A percentile compares a stretch with the other conserved stretches of the same genome.
Conservation (phyloP, 1,139 yeast species). For the Pichiaceae sp. region DNA sequence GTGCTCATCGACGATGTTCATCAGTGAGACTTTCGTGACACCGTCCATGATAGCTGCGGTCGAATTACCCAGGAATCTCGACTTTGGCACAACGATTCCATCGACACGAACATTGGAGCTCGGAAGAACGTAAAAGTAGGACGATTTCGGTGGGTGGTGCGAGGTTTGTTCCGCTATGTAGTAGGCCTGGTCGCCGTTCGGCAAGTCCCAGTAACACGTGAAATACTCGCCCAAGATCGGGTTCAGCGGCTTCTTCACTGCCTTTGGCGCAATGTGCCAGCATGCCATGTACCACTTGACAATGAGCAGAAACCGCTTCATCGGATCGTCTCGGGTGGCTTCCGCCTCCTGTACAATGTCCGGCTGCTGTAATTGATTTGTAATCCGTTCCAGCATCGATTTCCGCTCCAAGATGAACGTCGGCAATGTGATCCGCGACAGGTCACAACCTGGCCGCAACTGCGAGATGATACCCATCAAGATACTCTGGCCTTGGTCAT, state of each 20-base stretch:
- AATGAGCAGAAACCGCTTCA: conserved; percentile 62
- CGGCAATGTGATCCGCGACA: conserved; percentile 85
- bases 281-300: conserved; percentile 88
- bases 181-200: conserved; percentile 58
- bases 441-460: conserved; percentile 85
- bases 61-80: conserved; percentile 86
- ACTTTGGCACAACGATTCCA: conserved; percentile 80
- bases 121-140: conserved; percentile 84
- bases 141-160: conserved; percentile 97
- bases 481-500: conserved; percentile 81
- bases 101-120: conserved; percentile 76
- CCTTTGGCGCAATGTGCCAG: conserved; percentile 98
- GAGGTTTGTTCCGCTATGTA: conserved; percentile 92
- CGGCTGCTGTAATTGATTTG: conserved; percentile 84
- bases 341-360: conserved; percentile 66
- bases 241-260: conserved; percentile 92
- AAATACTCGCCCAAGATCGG: conserved; percentile 91
- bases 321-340: conserved; percentile 47
- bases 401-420: conserved; percentile 91
- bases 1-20: conserved; percentile 41
- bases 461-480: conserved; percentile 82
- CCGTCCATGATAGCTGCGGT: conserved; percentile 99
- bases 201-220: conserved; percentile 85
- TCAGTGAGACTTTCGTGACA: conserved; percentile 59
- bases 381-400: conserved; percentile 91